Evolutionary conservation across 441 rosid genomes (phyloP).

Genomic region (Bocquillonia castaneifolia): DNA sequence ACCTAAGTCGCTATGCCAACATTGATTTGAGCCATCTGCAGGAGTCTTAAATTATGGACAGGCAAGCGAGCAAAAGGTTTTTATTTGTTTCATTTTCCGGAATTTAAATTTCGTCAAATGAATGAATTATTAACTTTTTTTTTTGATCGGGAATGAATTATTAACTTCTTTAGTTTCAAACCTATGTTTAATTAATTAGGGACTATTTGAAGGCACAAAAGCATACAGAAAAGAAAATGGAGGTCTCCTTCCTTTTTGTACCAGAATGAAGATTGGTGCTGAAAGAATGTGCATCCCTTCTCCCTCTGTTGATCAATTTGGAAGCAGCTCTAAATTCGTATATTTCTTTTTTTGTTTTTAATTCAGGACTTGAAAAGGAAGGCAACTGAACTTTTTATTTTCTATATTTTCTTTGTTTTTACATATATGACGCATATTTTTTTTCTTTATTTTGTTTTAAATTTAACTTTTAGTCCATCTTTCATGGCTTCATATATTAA

Average conservation of each 20-base stretch:
- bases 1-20: slow-evolving; percentile 49
- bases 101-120: neutral
- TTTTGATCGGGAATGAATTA: neutral
- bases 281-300: slow-evolving; percentile 82
- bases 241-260: slow-evolving; percentile 55
- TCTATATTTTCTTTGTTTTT: too few relatives aligned
- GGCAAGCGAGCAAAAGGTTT: slow-evolving; percentile 38
- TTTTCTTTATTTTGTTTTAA: too few relatives aligned
- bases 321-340: too few relatives aligned
- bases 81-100: neutral
- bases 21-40: slow-evolving; percentile 66
- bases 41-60: slow-evolving; percentile 87
- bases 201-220: slow-evolving; percentile 70
- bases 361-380: too few relatives aligned
- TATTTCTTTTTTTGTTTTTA: too few relatives aligned
- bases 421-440: too few relatives aligned
- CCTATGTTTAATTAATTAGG: slow-evolving; percentile 36
- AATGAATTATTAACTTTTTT: neutral
- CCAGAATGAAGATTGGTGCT: slow-evolving; percentile 63
- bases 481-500: too few relatives aligned
- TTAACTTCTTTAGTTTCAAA: neutral
- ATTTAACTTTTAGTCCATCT: too few relatives aligned
- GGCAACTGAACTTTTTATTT: too few relatives aligned
- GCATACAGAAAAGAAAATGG: slow-evolving; percentile 64
- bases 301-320: slow-evolving; percentile 67